Evolutionary conservation across 345 rosid species (phyloP), one percentile per base, ranked within the genome.

Genomic region (Eucalyptus erythrocorys): DNA sequence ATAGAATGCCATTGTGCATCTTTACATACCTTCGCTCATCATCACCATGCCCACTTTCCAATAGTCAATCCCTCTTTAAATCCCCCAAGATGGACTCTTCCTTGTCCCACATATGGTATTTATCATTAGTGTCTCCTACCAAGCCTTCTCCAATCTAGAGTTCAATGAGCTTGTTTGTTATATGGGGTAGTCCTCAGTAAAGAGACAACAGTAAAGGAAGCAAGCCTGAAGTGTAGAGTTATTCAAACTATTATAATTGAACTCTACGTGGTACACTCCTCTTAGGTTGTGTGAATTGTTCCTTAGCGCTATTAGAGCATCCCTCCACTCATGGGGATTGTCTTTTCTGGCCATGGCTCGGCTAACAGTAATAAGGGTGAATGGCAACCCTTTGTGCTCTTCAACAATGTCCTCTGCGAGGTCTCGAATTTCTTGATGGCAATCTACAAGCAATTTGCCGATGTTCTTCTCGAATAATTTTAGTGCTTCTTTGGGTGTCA

Each of bases 91-190:
- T 61, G 3, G 7, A 12, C 57, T 40, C 86, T 26, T 90, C 84
- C 8, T 87, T 5, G 22, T 49, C 8, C 4, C 82, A 47, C 6
- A 87, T 81, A 14, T 6, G 48, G 22, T 32, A 40, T 40, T 80
- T 48, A 22, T 40, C 45, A 50, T 13, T 1, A 10, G 24, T 24
- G 59, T 42, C 87, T 59, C 66, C 48, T 8, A 93, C 16, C 88
- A 90, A 55, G 3, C 92, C 93, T 76, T 91, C 81, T 21, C 90
- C 89, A n/a, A 89, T 87, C 89, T 88, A 92, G 17, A 92, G 89
- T 16, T 59, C 88, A 71, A 89, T 88, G 13, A 88, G 88, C 22
- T 92, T 76, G 59, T 50, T 14, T 27, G 15, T 80, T 55, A 7
- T n/a, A 89, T 88, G 24, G 32, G 50, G 81, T 57, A 26, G 48